A percentile compares a stretch with the other conserved stretches of the same genome.
These are phyloP conservation scores for Clarireedia monteithiana DNA, from an alignment of 2,329 filamentous ascomycete species.

Conservation along the genomic window DNA sequence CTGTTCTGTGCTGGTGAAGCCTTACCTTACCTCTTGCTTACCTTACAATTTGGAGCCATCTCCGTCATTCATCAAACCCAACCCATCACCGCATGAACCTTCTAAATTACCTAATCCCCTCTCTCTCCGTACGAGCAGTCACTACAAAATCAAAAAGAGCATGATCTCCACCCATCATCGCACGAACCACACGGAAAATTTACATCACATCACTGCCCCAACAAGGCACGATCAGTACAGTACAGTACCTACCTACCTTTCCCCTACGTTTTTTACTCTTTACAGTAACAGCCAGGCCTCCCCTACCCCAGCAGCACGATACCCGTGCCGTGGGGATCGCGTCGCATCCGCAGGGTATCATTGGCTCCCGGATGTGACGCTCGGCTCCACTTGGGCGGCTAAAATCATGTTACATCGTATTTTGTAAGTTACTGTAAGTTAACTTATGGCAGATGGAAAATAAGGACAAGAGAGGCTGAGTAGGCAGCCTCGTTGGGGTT, in stretches of 20 bases:
- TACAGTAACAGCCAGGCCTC: too few species aligned
- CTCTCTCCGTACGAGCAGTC: too few species aligned
- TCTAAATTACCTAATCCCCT: background rate
- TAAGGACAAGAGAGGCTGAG: background rate
- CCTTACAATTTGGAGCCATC: background rate
- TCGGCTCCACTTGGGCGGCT: too few species aligned
- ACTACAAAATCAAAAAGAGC: background rate
- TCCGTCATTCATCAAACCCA: background rate
- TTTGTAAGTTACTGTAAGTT: too few species aligned
- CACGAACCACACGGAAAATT: background rate
- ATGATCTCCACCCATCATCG: background rate
- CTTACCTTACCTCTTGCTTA: background rate
- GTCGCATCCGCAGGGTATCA: too few species aligned
- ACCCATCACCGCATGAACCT: background rate
- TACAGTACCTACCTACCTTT: too few species aligned
- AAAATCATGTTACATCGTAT: too few species aligned
- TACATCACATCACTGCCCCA: background rate
- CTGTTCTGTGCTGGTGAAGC: background rate
- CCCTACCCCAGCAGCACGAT: too few species aligned
- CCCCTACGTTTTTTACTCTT: background rate
- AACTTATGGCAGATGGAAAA: background rate
- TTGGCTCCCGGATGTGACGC: background rate
- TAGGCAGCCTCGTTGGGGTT: background rate
- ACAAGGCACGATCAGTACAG: background rate
- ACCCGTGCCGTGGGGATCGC: too few species aligned